Percentiles rank a stretch among this genome's conserved stretches.
phyloP scores from a whole-genome alignment of 768 basidiomycete genomes.

The Guyanaporus albipodus region DNA sequence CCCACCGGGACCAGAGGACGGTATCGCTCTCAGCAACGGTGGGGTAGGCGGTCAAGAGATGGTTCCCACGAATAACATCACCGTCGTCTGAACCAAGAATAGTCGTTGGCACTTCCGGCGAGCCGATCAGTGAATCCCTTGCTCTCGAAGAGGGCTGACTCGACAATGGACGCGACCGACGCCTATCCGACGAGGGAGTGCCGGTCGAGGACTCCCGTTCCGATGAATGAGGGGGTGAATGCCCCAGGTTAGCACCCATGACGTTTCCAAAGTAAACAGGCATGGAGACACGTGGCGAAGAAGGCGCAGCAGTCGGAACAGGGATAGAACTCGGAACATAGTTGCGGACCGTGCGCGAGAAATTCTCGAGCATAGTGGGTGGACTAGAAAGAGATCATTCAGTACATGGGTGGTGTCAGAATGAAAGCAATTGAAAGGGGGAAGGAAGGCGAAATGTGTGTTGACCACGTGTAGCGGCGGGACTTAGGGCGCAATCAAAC shows the following conservation, averaged over 20 bases:
- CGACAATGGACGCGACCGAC: constrained; percentile 6
- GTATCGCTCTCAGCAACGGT: constrained; percentile 29
- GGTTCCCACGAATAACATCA: constrained; percentile 13
- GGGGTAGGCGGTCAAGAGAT: constrained; percentile 26
- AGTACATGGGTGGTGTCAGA: constrained; percentile 7
- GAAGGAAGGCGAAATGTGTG: neutral
- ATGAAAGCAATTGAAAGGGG: neutral
- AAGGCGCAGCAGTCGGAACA: constrained; percentile 44
- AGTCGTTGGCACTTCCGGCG: constrained; percentile 12
- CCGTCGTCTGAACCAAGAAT: constrained; percentile 23
- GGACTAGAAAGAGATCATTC: constrained; percentile 33
- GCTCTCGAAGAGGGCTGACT: constrained; percentile 7
- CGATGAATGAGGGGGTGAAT: constrained; percentile 4
- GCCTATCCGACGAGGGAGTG: constrained; percentile 9
- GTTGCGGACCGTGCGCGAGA: constrained; percentile 50
- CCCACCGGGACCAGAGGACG: constrained; percentile 35
- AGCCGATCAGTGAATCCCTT: constrained; percentile 6
- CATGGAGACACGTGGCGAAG: constrained; percentile 47
- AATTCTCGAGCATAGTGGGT: constrained; percentile 46
- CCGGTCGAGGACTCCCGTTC: constrained; percentile 12
- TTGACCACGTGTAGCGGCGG: constrained; percentile 15
- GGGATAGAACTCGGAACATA: constrained; percentile 53
- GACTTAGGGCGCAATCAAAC: constrained; percentile 2
- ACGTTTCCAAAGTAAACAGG: constrained; percentile 47
- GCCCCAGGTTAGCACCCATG: constrained; percentile 27